These are phyloP conservation scores for Linum lewisii DNA, from an alignment of 345 rosid species.

Conservation along the genomic window DNA sequence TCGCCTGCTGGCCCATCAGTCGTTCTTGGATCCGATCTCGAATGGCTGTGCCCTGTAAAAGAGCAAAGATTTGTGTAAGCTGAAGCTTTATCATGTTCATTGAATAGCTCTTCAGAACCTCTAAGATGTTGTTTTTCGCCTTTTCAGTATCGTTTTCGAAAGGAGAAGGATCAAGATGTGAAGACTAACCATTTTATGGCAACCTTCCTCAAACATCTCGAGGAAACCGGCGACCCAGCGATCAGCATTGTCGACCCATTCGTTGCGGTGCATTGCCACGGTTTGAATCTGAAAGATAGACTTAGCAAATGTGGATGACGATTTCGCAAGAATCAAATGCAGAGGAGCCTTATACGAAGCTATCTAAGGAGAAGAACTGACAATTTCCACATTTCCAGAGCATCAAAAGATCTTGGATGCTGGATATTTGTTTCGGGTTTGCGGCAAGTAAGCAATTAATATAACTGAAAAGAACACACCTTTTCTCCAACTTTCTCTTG, in stretches of 20 bases:
- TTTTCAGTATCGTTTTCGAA: not conserved
- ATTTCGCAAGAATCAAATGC: not conserved
- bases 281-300: constrained; percentile 54
- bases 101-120: not conserved
- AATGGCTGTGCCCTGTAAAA: constrained; percentile 68
- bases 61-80: not conserved
- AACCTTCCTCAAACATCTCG: constrained; percentile 97
- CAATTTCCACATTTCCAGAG: not conserved
- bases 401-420: not conserved
- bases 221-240: constrained; percentile 98
- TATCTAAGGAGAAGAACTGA: not conserved
- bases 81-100: not conserved
- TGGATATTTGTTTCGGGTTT: not conserved
- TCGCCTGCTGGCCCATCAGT: constrained; percentile 39
- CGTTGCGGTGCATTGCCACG: constrained; percentile 64
- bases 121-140: too few relatives aligned
- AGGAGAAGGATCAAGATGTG: not conserved
- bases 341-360: not conserved
- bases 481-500: constrained; percentile 86
- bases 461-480: constrained; percentile 27
- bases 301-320: too few relatives aligned
- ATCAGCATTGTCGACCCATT: constrained; percentile 99
- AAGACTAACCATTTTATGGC: constrained; percentile 84
- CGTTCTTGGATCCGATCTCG: constrained; percentile 77
- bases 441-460: not conserved